Base-by-base conservation (phyloP, 2,329 filamentous ascomycete genomes). In the Ascochyta rabiei region DNA sequence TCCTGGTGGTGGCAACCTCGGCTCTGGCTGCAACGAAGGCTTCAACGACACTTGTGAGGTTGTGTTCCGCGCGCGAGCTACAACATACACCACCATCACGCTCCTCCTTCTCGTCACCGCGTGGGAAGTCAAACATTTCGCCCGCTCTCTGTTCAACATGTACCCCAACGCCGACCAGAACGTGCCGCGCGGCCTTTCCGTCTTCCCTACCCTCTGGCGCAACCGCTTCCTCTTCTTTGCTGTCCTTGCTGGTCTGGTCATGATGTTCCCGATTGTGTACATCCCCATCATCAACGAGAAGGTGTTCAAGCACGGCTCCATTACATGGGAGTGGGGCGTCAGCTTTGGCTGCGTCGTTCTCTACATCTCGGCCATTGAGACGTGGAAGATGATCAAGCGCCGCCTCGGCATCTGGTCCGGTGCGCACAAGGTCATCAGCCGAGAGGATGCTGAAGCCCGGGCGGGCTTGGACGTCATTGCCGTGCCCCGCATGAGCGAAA, bases 321-420 rank as follows among this genome's bases (percentile, higher is more conserved):
- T 80, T 48, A 71, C 66, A 1, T 80, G 77, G 78, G 78, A 80
- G 59, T 81, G 78, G 79, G 77, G 75, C 15, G 64, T 81, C 19
- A 73, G 76, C 15, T 72, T 77, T 46, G 76, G 68, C 13, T 75
- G 72, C 18, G 64, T 78, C 8, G 71, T 76, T 2, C 64, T 75
- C 2, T 80, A 79, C 53, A 60, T 80, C 1, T 65, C 68, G 9
- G 69, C 73, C 0, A 76, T 80, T 15, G 77, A 80, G 64, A 70
- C 60, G 33, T 80, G 77, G 77, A 80, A 80, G 63, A 77, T 76
- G 37, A 59, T 77, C 26, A 80, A 80, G 67, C 69, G 78, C 4
- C 47, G 71, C 5, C 58, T 68, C 16, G 70, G 72, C 2, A 67
- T 75, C 28, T 69, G 72, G 63, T 71, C 66, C 26, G 73, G 73